Percentiles rank a stretch among this genome's conserved stretches.
These are phyloP conservation scores for Fragilariopsis cylindrus DNA, from an alignment of 108 stramenopile species.

Conservation along the genomic window DNA sequence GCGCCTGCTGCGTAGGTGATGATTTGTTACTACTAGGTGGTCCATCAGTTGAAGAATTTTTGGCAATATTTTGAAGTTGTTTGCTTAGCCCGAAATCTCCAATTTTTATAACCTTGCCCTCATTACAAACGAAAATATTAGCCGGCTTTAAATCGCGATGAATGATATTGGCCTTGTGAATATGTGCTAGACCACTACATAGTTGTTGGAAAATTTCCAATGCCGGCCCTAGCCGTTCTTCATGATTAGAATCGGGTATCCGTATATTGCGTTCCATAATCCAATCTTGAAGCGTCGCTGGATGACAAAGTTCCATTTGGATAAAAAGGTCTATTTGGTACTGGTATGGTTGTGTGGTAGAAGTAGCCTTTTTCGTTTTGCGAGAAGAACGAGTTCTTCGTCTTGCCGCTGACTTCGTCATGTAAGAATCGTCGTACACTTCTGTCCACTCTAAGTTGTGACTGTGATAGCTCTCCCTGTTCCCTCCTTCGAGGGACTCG, in stretches of 20 bases:
- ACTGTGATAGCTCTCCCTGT: conserved; percentile 5
- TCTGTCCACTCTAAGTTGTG: not conserved
- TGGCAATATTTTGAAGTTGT: conserved; percentile 14
- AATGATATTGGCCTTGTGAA: conserved; percentile 79
- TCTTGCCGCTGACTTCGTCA: not conserved
- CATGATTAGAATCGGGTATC: conserved; percentile 37
- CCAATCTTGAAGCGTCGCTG: conserved; percentile 85
- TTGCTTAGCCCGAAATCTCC: conserved; percentile 91
- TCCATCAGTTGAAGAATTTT: not conserved
- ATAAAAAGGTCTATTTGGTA: conserved; percentile 90
- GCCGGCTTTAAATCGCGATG: conserved; percentile 91
- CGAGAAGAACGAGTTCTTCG: not conserved
- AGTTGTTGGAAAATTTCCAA: conserved; percentile 72
- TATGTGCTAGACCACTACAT: conserved; percentile 68
- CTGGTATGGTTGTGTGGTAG: conserved; percentile 39
- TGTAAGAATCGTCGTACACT: conserved; percentile 19
- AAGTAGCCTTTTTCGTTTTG: not conserved
- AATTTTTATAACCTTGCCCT: conserved; percentile 78
- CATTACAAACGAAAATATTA: conserved; percentile 77
- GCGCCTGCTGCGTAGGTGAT: not conserved
- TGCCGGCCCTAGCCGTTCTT: conserved; percentile 48
- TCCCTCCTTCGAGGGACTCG: not conserved
- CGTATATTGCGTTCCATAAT: conserved; percentile 70
- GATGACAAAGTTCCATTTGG: conserved; percentile 92
- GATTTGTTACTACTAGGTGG: not conserved